A percentile compares a stretch with the other conserved stretches of the same genome.
These are phyloP conservation scores for Aspergillus neoniger DNA, from an alignment of 2,329 filamentous ascomycete genomes.

Conservation along the genomic window DNA sequence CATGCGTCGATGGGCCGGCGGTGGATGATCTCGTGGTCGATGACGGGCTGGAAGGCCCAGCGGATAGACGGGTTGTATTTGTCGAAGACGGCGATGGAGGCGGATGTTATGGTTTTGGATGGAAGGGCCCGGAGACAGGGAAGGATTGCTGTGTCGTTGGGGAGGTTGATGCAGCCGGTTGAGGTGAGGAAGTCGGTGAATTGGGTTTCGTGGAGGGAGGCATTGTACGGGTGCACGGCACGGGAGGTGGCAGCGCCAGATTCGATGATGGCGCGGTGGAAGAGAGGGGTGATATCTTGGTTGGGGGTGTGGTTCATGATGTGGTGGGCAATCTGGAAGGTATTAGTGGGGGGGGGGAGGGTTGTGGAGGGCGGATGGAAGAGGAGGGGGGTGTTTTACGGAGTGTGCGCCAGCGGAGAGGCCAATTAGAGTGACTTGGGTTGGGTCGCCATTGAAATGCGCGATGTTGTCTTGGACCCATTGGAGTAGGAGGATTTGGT, in stretches of 20 bases:
- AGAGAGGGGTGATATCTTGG: constrained; percentile 33
- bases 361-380: too few relatives aligned
- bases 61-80: constrained; percentile 50
- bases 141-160: constrained; percentile 37
- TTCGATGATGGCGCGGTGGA: constrained; percentile 51
- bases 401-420: constrained; percentile 16
- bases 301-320: constrained; percentile 52
- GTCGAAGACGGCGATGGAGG: constrained; percentile 48
- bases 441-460: constrained; percentile 11
- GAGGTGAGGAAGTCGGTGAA: constrained; percentile 46
- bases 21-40: constrained; percentile 63
- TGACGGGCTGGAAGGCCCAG: constrained; percentile 68
- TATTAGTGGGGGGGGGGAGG: too few relatives aligned
- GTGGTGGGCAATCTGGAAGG: constrained; percentile 65
- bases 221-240: constrained; percentile 47
- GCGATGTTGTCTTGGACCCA: constrained; percentile 16
- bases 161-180: constrained; percentile 34
- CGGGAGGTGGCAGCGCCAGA: constrained; percentile 51
- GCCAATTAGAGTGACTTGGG: constrained; percentile 12
- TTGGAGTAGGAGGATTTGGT: constrained; percentile 39
- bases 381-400: background rate
- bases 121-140: constrained; percentile 46
- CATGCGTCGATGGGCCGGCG: constrained; percentile 62
- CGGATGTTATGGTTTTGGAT: constrained; percentile 37
- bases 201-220: constrained; percentile 47